Base-by-base conservation (phyloP, 1,284 basidiomycete species). In the Moesziomyces parantarcticus region DNA sequence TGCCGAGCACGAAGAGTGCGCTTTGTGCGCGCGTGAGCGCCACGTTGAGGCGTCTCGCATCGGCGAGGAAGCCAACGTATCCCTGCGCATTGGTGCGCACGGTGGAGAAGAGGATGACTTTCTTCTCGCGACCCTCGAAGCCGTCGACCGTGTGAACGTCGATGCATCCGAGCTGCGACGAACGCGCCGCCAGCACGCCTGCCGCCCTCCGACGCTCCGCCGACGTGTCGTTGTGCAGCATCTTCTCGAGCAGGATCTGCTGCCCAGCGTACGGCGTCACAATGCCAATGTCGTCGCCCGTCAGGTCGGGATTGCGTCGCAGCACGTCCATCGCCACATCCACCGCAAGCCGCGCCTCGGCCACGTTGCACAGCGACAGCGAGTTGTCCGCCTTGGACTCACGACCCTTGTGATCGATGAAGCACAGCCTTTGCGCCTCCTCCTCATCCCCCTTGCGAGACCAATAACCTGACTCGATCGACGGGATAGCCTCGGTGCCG, bases 31-130 rank as follows among this genome's bases (percentile, higher is more conserved):
- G 89, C 0, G 97, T 99, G 81, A 99, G 92, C 3, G 93, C 92
- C 34, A 99, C 97, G 80, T 99, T 99, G 87, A 98, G 91, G 36
- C 97, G 86, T 45, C 96, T 87, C 92, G 94, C 96, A 83, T 98
- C 97, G 75, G 92, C 93, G 14, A 99, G 87, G 11, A 99, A 88
- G 58, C 97, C 94, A 3, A 97, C 82, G 93, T 92, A 74, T 88
- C 87, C 18, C 91, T 91, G 7, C 80, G 49, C 51, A 47, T 51
- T 55, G 1, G 92, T 93, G 50, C 94, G 87, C 6, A 97, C 94
- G 85, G 98, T 90, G 10, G 92, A 95, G 58, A 99, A 91, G 71
- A 99, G 87, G 65, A 99, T 90, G 78, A 92, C 94, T 50, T 94
- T 92, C 84, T 99, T 99, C 85, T 99, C 97, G 46, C 97, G 87